Evolutionary conservation across 1,284 basidiomycete genomes (phyloP), one percentile per base, ranked within the genome.

Genomic region (Cutaneotrichosporon curvatum): DNA sequence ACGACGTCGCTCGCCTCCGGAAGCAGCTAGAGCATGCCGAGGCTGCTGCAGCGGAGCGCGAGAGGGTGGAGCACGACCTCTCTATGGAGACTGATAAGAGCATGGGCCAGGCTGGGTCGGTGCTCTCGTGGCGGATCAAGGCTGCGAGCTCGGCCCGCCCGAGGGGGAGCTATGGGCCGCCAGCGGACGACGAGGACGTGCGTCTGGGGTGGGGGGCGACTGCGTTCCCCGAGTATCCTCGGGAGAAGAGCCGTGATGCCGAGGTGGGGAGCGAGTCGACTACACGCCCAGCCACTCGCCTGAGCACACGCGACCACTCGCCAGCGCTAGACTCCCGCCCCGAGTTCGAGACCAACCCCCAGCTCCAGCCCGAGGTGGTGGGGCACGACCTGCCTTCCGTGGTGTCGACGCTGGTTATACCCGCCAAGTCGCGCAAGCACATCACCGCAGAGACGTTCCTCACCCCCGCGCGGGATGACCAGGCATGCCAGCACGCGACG

Each of bases 1-100:
- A 50, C 37, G 64, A 68, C 19, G 45, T 63, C 25, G 53, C 60
- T 4, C 62, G 62, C 45, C 55, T 66, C 20, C 55, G 61, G 30
- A 50, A 59, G 10, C 59, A 63, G 34, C 55, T 62, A 18, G 51
- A 62, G 22, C 48, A 58, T 28, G 54, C 58, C 1, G 63, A 68
- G 34, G 48, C 50, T 18, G 37, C 30, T 4, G 48, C 43, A 8
- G 42, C 45, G 3, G 50, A 47, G 39, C 42, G 39, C 20, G 22
- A 48, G 40, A 34, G 22, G 10, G 31, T 47, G 2, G 43, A 40
- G 33, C 16, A 5, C n/a, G n/a, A n/a, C n/a, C n/a, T n/a, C n/a
- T n/a, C 12, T 7, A 28, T 28, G 25, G 25, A 28, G 25, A n/a
- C n/a, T n/a, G 25, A 28, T 28, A 28, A 12, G 25, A 12, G 25